Evolutionary conservation across 2,329 filamentous ascomycete species (phyloP).

Genomic region (Phialemonium atrogriseum): DNA sequence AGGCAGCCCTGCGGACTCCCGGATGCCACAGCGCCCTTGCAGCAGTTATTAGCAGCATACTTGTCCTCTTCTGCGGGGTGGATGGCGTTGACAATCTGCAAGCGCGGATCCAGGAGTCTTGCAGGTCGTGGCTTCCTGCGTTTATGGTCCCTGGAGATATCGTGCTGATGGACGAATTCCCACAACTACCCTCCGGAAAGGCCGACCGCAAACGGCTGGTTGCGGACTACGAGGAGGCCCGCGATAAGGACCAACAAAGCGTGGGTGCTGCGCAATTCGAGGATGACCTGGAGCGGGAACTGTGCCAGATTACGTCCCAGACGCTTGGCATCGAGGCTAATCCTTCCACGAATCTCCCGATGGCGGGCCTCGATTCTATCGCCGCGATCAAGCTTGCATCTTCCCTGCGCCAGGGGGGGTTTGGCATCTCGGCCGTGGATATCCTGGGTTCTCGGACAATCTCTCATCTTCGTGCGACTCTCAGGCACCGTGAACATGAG

Average conservation of each 20-base stretch:
- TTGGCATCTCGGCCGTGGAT: slow-evolving; percentile 47
- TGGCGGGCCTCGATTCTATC: slow-evolving; percentile 31
- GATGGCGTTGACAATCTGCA: slow-evolving; percentile 27
- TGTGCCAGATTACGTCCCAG: slow-evolving; percentile 22
- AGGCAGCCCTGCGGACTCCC: slow-evolving; percentile 52
- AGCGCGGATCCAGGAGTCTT: slow-evolving; percentile 45
- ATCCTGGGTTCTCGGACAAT: slow-evolving; percentile 50
- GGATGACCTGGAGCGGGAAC: slow-evolving; percentile 22
- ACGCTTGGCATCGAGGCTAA: slow-evolving; percentile 18
- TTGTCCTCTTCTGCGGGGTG: slow-evolving; percentile 68
- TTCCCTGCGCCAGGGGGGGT: slow-evolving; percentile 47
- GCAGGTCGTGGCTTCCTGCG: slow-evolving; percentile 65
- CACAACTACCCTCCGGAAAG: slow-evolving; percentile 76
- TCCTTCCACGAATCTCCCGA: slow-evolving; percentile 20
- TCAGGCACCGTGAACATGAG: slow-evolving; percentile 4
- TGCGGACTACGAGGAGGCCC: slow-evolving; percentile 34
- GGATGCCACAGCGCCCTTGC: slow-evolving; percentile 60
- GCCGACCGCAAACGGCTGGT: slow-evolving; percentile 62
- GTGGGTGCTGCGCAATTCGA: slow-evolving; percentile 9
- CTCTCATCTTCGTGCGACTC: slow-evolving; percentile 11
- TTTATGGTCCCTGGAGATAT: slow-evolving; percentile 80
- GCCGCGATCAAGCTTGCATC: slow-evolving; percentile 49
- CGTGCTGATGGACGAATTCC: slow-evolving; percentile 54
- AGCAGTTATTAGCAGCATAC: slow-evolving; percentile 54
- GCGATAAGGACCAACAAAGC: slow-evolving; percentile 1